Conservation (phyloP, 352 stramenopile genomes). For the Pythium diclinum region DNA sequence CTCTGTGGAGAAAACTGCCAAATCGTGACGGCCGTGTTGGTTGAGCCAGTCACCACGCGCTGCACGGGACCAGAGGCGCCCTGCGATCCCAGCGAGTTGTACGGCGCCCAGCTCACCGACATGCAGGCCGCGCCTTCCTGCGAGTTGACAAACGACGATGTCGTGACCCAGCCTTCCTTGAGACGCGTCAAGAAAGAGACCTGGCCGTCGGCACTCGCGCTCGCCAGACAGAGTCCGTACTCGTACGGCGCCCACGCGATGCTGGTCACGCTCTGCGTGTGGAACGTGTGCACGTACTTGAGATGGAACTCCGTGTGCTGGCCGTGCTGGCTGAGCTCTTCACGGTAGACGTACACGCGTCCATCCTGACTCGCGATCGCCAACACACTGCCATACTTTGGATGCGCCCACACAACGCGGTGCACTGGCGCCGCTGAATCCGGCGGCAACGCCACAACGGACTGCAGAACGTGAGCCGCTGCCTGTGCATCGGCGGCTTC, state of each 20-base stretch:
- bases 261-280: slow-evolving; percentile 69
- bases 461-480: slow-evolving; percentile 44
- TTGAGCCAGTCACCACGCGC: slow-evolving; percentile 72
- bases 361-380: slow-evolving; percentile 77
- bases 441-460: slow-evolving; percentile 57
- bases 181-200: slow-evolving; percentile 82
- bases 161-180: slow-evolving; percentile 77
- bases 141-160: slow-evolving; percentile 75
- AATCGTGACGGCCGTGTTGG: slow-evolving; percentile 57
- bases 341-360: slow-evolving; percentile 83
- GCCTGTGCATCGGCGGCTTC: background rate
- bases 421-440: slow-evolving; percentile 71
- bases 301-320: slow-evolving; percentile 64
- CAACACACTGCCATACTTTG: slow-evolving; percentile 80
- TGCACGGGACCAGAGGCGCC: slow-evolving; percentile 58
- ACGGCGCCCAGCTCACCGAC: slow-evolving; percentile 81
- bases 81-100: slow-evolving; percentile 84
- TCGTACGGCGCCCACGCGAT: slow-evolving; percentile 86
- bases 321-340: slow-evolving; percentile 61
- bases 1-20: slow-evolving; percentile 47
- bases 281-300: slow-evolving; percentile 76
- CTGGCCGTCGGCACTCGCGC: slow-evolving; percentile 73
- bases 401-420: slow-evolving; percentile 81
- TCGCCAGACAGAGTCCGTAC: slow-evolving; percentile 81
- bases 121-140: slow-evolving; percentile 71